Evolutionary conservation across 2,329 filamentous ascomycete genomes (phyloP), one percentile per base, ranked within the genome.

Genomic region (Neopestalotiopsis sp.): DNA sequence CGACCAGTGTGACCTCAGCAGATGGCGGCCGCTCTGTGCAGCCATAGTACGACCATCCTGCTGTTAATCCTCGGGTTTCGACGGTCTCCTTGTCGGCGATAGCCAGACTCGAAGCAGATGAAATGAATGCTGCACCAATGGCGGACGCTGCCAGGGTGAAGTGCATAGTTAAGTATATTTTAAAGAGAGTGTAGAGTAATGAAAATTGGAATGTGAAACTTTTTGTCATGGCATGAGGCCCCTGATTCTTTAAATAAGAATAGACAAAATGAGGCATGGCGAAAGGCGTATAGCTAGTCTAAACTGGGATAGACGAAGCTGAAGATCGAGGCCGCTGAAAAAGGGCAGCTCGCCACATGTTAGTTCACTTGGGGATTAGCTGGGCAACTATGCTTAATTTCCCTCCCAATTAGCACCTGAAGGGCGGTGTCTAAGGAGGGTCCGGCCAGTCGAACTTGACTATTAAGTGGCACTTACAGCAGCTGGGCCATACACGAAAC

Each of bases 41-140:
- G 57, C 57, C 57, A 34, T 34, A n/a, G 14, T 59, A 59, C 20
- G 57, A 32, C 57, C 57, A 59, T 59, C 57, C 57, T 59, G 57
- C 57, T 13, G 28, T 6, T 12, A 30, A 24, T 1, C 57, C 24
- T 7, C 30, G 45, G 17, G 6, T 24, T 7, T 7, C 57, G 24
- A 24, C 4, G 14, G 1, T 14, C 2, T 59, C 24, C 57, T 59
- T 13, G 17, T 24, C 30, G 14, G 12, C 24, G 10, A 59, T 59
- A 30, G 24, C 57, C 10, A 59, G 30, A 59, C 57, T 28, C 30
- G 57, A 59, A 59, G 57, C 57, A 59, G 28, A 59, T 30, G 57
- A 34, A 59, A 59, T 1, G 57, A 59, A 34, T 7, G 28, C 24
- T 59, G 57, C 57, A 59, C 57, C 30, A 4, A 30, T 24, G 57